Evolutionary conservation across 2,329 filamentous ascomycete species (phyloP), one percentile per base, ranked within the genome.

Genomic region (Plectosphaerella plurivora): DNA sequence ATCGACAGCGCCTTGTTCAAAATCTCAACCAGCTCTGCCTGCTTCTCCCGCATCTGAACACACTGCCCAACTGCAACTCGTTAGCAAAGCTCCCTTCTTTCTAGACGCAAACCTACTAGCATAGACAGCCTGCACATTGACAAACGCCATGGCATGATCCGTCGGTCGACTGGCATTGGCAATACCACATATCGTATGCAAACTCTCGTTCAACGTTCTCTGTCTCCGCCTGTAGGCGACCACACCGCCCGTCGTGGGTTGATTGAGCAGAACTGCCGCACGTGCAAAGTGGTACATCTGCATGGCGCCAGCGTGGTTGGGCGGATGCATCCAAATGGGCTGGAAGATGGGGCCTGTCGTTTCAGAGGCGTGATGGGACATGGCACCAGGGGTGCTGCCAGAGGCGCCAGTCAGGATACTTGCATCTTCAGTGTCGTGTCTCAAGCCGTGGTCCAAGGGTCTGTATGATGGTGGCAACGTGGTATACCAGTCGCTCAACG

Each of bases 201-300:
- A 45, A 14, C 55, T 57, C 45, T 57, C 51, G 15, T 51, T 51
- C 3, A 57, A 39, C 3, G 52, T 45, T 18, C 35, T 18, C 39
- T 57, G 55, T 10, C 53, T 49, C 14, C 65, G 59, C 35, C 70
- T 59, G 54, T 75, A 78, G 14, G 75, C 76, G 16, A 73, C 65
- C 39, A 76, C 28, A 6, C 52, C 52, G 3, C 52, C 49, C 4
- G 45, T 51, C 2, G 49, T 51, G 1, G 52, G 52, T 28, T 53
- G 52, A 1, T 45, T 50, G 1, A 53, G 49, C 2, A 53, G 45
- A 1, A 80, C 68, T 1, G 80, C 63, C 24, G 80, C 74, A 9
- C 74, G 68, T 1, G 78, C 75, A 53, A 79, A 75, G 54, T 73
- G 71, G 55, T 78, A 74, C 25, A 74, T 70, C 55, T 81, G 79